Base-by-base conservation (phyloP, 495 filamentous ascomycete genomes). In the Penicillium pancosmium region DNA sequence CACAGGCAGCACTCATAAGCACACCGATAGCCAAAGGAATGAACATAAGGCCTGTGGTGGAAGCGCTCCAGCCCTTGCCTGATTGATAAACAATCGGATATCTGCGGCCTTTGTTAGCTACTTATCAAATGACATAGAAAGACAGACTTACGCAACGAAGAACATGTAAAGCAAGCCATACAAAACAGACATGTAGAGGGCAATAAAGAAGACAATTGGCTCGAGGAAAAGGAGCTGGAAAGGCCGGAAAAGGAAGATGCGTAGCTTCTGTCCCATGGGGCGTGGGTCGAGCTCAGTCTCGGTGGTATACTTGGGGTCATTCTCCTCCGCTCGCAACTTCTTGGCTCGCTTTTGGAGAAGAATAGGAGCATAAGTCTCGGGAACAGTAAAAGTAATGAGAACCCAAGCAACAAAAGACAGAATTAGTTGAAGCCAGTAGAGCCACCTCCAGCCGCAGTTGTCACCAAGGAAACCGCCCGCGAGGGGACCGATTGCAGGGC, bases 151-250 rank as follows among this genome's bases (percentile, higher is more conserved):
- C 61, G 82, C 80, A 57, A 91, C 82, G 73, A 93, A 91, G 77
- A 91, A 92, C 87, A 91, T 91, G 81, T 91, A 91, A 5, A 92
- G 80, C 12, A 91, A 70, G 3, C 89, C 88, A 70, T 92, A 91
- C 7, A 92, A 78, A 13, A 91, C 86, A 9, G 84, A 86, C 89
- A 91, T 91, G 76, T 92, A 92, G 9, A 92, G 56, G 13, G 85
- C 80, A 54, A 94, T 86, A 55, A 91, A 84, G 41, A 92, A 76
- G 40, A 94, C 90, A 63, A 94, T 94, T 12, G 86, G 82, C 70
- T 93, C 90, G 52, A 80, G 74, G 69, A 91, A 91, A 27, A 94
- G 82, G 0, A 94, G 84, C 73, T 91, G 88, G 80, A 92, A 89
- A 1, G 90, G 91, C 3, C 90, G 86, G 56, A 90, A 64, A 19